phyloP scores from a whole-genome alignment of 2,329 filamentous ascomycete genomes.

The Onygenales sp. region DNA sequence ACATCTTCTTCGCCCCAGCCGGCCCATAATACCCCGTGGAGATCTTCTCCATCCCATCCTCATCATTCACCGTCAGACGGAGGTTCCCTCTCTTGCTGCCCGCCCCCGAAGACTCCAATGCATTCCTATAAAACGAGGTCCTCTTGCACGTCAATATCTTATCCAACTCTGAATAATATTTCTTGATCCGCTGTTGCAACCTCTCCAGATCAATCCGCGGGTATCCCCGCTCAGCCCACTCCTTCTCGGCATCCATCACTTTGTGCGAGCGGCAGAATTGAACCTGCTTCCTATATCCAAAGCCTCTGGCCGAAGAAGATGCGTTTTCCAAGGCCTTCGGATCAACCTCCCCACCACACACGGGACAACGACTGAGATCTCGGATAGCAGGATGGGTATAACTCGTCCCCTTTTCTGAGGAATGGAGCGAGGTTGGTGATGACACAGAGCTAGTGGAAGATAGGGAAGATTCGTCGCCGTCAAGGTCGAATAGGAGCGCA shows the following conservation, averaged over 20 bases:
- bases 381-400: too few species aligned
- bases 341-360: constrained; percentile 56
- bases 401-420: constrained; percentile 4
- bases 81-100: constrained; percentile 52
- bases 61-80: constrained; percentile 41
- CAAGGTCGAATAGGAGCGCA: constrained; percentile 11
- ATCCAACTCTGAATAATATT: constrained; percentile 48
- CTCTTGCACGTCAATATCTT: constrained; percentile 38
- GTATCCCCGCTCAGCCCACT: constrained; percentile 50
- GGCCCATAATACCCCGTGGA: constrained; percentile 78
- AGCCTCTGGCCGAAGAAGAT: neutral
- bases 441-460: constrained; percentile 23
- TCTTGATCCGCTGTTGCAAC: constrained; percentile 50
- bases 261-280: constrained; percentile 58
- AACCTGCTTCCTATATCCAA: constrained; percentile 36
- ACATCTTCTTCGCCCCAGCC: constrained; percentile 62
- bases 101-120: constrained; percentile 47
- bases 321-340: constrained; percentile 44
- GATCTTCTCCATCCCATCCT: constrained; percentile 40
- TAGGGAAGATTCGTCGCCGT: constrained; percentile 14
- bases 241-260: constrained; percentile 41
- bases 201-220: constrained; percentile 61
- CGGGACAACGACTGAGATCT: constrained; percentile 43
- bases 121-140: constrained; percentile 51
- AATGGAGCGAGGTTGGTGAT: constrained; percentile 13